Evolutionary conservation across 805 yeast species (phyloP), one percentile per base, ranked within the genome.

Genomic region (Wickerhamomyces mucosus): DNA sequence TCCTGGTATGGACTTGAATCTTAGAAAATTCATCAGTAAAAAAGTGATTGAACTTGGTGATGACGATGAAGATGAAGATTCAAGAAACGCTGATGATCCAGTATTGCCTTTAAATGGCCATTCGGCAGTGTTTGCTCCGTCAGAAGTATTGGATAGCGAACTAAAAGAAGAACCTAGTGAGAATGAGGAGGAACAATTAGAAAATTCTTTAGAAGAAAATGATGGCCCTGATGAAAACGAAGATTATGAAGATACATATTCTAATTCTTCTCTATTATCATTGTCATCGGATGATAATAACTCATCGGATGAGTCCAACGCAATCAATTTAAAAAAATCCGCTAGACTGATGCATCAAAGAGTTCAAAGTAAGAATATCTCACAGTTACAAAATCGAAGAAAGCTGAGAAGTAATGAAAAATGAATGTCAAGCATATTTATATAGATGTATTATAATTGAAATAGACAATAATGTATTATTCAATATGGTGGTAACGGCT

Each of bases 1-100:
- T 33, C 67, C 69, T 6, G 67, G 65, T 3, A 50, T 49, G 55
- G 39, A 43, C 28, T 25, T 53, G 13, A 30, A 32, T 14, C 51
- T 47, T 9, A 41, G 15, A 33, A 40, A 14, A 43, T 40, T 13
- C 40, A 37, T 29, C 34, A 46, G 38, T 25, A 56, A 47, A 41
- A 12, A 17, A 13, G 32, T 21, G 6, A 14, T 13, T 5, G 29
- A 13, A 5, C 34, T 23, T 16, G 33, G 13, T 31, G 32, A 16
- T 21, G 33, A 17, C n/a, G 31, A 31, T 26, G 38, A 28, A 3
- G 45, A 36, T 4, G 38, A 13, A 35, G 38, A 34, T 8, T 30
- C 33, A 4, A 44, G 37, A 15, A 48, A 39, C 10, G 43, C 35
- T 15, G 43, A 29, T n/a, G n/a, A n/a, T n/a, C n/a, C n/a, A n/a